A percentile compares a stretch with the other conserved stretches of the same genome.
Conservation (phyloP, 352 stramenopile species). For the Thalassiosira livingstoniorum region DNA sequence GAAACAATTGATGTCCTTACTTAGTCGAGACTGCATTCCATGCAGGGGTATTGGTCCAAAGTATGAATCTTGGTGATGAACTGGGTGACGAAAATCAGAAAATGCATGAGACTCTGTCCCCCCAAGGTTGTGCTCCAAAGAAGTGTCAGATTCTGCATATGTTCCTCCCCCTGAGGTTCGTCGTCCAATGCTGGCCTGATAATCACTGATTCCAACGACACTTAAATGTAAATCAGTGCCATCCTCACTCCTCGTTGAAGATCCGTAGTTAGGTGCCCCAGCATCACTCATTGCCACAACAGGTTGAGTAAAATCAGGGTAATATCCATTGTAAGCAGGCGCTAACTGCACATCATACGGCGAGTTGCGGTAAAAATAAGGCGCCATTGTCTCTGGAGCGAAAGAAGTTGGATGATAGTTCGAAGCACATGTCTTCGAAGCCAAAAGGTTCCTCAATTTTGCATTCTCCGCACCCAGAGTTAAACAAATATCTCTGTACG, state of each 20-base stretch:
- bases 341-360: conserved; percentile 41
- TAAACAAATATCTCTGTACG: conserved; percentile 81
- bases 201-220: conserved; percentile 49
- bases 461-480: conserved; percentile 81
- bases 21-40: conserved; percentile 77
- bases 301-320: conserved; percentile 30
- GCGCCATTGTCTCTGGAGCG: conserved; percentile 54
- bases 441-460: conserved; percentile 79
- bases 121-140: conserved; percentile 61
- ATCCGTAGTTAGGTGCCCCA: conserved; percentile 71
- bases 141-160: conserved; percentile 73
- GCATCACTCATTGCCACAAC: conserved; percentile 83
- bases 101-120: conserved; percentile 48
- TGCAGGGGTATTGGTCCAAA: conserved; percentile 50
- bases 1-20: conserved; percentile 78
- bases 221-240: conserved; percentile 59
- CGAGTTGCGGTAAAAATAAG: conserved; percentile 54
- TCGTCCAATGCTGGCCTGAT: conserved; percentile 41
- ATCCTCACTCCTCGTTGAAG: conserved; percentile 78
- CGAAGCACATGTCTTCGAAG: conserved; percentile 64
- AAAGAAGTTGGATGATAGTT: conserved; percentile 55
- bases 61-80: conserved; percentile 57
- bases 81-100: conserved; percentile 38
- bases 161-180: conserved; percentile 64
- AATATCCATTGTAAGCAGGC: conserved; percentile 32